Evolutionary conservation across 2,329 filamentous ascomycete genomes (phyloP), one percentile per base, ranked within the genome.

Genomic region (Sporothrix curviconia): DNA sequence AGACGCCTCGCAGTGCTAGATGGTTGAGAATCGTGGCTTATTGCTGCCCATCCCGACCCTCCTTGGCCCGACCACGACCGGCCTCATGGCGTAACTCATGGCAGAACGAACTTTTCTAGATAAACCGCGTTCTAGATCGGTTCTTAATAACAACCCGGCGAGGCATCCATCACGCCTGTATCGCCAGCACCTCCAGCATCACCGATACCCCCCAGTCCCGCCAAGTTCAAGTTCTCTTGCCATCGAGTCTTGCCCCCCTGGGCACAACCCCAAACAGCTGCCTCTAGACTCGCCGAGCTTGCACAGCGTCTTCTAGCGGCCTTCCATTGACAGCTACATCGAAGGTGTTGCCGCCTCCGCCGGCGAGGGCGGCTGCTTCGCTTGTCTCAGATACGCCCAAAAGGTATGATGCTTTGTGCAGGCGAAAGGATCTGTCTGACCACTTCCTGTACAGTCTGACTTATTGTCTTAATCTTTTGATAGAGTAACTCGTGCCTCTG

Each of bases 401-500:
- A n/a, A n/a, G n/a, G n/a, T n/a, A n/a, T n/a, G n/a, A n/a, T n/a
- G n/a, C n/a, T n/a, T n/a, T n/a, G n/a, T n/a, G n/a, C n/a, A n/a
- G n/a, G n/a, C n/a, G n/a, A n/a, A n/a, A n/a, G n/a, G n/a, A n/a
- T n/a, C n/a, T 24, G 25, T 19, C 7, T 61, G 17, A n/a, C 17
- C 17, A 22, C 24, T 46, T 7, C 39, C n/a, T 17, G 17, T 28
- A 2, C 22, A 28, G 42, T 7, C 11, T 7, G 39, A 7, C 14
- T n/a, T 3, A 24, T 32, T 15, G 11, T 7, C 89, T 92, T 85
- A 96, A 17, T 25, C 28, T 96, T n/a, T n/a, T n/a, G n/a, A 85
- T 83, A 96, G 92, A 89, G 86, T 94, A 69, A 96, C 92, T 80
- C 90, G 92, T 79, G 94, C 92, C 69, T 87, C 92, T 74, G 88